Base-by-base conservation (phyloP, 202 grass and related monocot genomes). In the Musa balbisiana region DNA sequence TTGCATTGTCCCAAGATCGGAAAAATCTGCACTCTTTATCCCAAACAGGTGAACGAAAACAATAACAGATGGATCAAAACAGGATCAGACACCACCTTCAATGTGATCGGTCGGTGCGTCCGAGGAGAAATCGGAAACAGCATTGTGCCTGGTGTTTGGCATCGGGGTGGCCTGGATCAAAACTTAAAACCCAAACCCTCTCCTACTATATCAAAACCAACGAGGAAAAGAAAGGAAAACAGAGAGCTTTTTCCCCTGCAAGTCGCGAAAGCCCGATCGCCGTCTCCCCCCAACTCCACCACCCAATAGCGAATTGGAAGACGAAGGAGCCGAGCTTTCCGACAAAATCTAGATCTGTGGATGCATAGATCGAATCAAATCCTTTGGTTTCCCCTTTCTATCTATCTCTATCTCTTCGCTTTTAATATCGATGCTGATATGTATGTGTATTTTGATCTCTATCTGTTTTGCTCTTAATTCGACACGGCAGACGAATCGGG, bases 61-160 rank as follows among this genome's bases (percentile, higher is more conserved):
- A 11, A 12, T 16, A 17, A 33, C 8, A 20, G 8, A 11, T 56
- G 10, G 5, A 65, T 59, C 2, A 75, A 23, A 76, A 63, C n/a
- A 14, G 21, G 51, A 63, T 33, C 9, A 54, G 11, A 79, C 25
- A 56, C 27, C 14, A 79, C 77, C 77, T 79, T 71, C 66, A 23
- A 79, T 53, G 19, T 71, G 58, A 17, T 79, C 77, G 53, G 66
- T 27, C 20, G 65, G 59, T 29, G 53, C 77, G 51, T 56, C 19
- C 15, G 66, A 21, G 3, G 77, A 51, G 23, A 14, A 70, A 51
- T 71, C 24, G 16, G 77, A 49, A 19, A 62, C 24, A 25, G 53
- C 66, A 79, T 70, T 69, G 26, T 50, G 26, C 27, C 27, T 12
- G 65, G 64, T 51, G 27, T 71, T 26, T 27, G 77, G 77, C 77